Evolutionary conservation across 331 rosid species (phyloP).

Genomic region (Quercus tomentella): DNA sequence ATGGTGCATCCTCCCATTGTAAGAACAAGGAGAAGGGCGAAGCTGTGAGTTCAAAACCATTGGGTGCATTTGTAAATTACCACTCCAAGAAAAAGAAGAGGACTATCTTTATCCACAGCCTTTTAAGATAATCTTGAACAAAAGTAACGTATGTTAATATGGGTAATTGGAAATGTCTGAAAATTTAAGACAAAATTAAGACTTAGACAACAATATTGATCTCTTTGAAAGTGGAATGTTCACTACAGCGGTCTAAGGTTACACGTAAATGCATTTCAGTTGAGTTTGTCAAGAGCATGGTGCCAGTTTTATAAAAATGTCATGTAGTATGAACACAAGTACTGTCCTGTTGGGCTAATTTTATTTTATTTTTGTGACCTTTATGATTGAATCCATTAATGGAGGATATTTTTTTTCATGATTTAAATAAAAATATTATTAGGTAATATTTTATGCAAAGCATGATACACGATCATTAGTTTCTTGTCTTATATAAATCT

Average conservation of each 20-base stretch:
- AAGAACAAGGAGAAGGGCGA: no score
- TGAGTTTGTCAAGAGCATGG: background rate
- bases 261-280: background rate
- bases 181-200: background rate
- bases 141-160: background rate
- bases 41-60: no score
- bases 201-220: background rate
- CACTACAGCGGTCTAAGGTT: background rate
- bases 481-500: background rate
- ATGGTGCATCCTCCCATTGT: no score
- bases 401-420: background rate
- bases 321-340: background rate
- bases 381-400: background rate
- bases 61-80: no score
- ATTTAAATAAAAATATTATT: background rate
- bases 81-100: no score
- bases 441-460: background rate
- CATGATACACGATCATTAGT: background rate
- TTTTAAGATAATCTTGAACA: background rate
- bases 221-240: background rate
- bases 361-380: background rate
- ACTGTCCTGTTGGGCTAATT: background rate
- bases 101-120: background rate
- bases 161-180: background rate
- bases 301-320: background rate